Conservation (phyloP, 2,329 filamentous ascomycete species). For the Diaporthe caulivora region DNA sequence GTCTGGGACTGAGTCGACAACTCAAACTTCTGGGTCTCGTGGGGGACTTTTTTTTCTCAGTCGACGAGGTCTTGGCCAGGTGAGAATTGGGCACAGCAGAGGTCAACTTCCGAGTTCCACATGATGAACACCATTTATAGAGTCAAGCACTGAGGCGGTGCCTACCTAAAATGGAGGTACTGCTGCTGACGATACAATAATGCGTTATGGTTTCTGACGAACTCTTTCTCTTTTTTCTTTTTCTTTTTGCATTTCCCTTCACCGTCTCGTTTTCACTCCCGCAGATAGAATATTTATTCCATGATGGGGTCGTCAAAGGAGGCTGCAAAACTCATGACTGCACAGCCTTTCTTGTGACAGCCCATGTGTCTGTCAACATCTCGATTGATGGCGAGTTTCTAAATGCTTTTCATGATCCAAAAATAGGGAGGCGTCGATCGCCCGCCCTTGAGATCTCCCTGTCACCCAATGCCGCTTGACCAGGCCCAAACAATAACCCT, state of each 20-base stretch:
- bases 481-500: slow-evolving; percentile 9
- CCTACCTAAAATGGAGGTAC: slow-evolving; percentile 53
- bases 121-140: slow-evolving; percentile 97
- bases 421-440: neutral
- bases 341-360: neutral
- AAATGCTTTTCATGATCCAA: neutral
- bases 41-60: slow-evolving; percentile 50
- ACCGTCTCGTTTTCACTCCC: neutral
- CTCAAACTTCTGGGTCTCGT: slow-evolving; percentile 50
- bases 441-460: neutral
- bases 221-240: slow-evolving; percentile 43
- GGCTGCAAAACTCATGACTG: neutral
- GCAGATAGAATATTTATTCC: neutral
- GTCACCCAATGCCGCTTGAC: slow-evolving; percentile 1
- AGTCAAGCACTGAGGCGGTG: slow-evolving; percentile 95
- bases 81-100: neutral
- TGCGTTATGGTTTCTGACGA: slow-evolving; percentile 56
- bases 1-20: slow-evolving; percentile 64
- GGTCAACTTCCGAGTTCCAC: slow-evolving; percentile 62
- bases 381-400: neutral
- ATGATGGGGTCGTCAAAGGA: neutral
- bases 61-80: slow-evolving; percentile 45
- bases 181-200: slow-evolving; percentile 60
- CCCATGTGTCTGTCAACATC: neutral
- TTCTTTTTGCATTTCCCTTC: neutral